Percentiles rank a stretch among this genome's conserved stretches.
These are phyloP conservation scores for Penicillium riverlandense DNA, from an alignment of 495 filamentous ascomycete species.

Conservation along the genomic window DNA sequence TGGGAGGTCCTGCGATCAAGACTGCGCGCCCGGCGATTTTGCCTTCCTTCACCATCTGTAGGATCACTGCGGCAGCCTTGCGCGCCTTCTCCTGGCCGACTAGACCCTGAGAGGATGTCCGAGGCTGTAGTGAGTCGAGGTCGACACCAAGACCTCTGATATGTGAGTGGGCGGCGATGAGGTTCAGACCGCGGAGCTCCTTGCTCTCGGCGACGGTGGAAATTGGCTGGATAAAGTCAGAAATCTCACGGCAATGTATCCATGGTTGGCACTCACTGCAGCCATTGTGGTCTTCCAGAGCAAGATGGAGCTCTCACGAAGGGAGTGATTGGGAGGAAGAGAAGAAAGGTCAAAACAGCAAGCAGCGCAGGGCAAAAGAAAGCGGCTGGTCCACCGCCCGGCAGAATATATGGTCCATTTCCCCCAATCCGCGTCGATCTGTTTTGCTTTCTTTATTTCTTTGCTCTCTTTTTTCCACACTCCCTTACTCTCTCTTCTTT, in stretches of 20 bases:
- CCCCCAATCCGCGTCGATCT: too few relatives aligned
- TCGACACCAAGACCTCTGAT: constrained; percentile 94
- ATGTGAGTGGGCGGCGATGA: constrained; percentile 97
- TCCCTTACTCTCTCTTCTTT: neutral
- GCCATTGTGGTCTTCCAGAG: constrained; percentile 22
- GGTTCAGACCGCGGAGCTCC: constrained; percentile 87
- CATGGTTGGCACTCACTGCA: constrained; percentile 24
- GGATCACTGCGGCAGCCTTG: constrained; percentile 88
- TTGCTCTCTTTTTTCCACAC: neutral
- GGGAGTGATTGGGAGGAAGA: too few relatives aligned
- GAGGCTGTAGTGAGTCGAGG: constrained; percentile 80
- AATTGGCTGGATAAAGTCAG: constrained; percentile 55
- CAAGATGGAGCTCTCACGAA: neutral
- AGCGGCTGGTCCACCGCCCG: constrained; percentile 17
- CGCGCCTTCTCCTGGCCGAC: constrained; percentile 95
- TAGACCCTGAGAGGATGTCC: constrained; percentile 83
- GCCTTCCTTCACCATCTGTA: constrained; percentile 97
- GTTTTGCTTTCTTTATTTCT: neutral
- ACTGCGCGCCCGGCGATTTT: constrained; percentile 96
- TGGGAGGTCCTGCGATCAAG: constrained; percentile 91
- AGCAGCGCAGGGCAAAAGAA: constrained; percentile 10
- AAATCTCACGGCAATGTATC: neutral
- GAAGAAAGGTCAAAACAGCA: neutral
- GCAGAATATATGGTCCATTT: constrained; percentile 9
- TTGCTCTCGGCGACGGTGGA: constrained; percentile 90